Evolutionary conservation across 2,329 filamentous ascomycete genomes (phyloP), one percentile per base, ranked within the genome.

Genomic region (Phaeosphaeriaceae sp.): DNA sequence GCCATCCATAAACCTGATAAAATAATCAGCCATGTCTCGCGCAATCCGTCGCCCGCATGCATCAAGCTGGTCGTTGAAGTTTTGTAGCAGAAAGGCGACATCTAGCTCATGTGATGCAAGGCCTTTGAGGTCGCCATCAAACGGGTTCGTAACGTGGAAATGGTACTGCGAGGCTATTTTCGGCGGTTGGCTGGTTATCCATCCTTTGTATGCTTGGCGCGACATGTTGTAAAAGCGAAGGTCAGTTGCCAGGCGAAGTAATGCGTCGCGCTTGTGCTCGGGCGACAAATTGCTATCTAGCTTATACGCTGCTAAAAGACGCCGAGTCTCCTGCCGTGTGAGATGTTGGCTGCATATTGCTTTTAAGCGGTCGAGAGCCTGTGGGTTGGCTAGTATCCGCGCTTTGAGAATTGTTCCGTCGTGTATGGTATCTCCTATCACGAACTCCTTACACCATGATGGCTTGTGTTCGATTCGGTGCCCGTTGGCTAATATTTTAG

Each of bases 371-470:
- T 44, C 18, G 3, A 65, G 42, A 3, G 54, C 41, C 11, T 53
- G 33, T 5, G 65, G 63, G 2, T 56, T 46, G 9, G 68, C 60
- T 1, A 80, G 64, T 7, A 76, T 57, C n/a, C 64, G 52, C 5
- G 42, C 46, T 50, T 67, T 68, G 3, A 68, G 44, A 9, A 67
- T 37, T 2, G 64, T 64, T 4, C 59, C 65, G 66, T 82, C 79
- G 50, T 77, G 73, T 40, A 73, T 67, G 33, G 75, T 74, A 58
- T 81, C 75, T 4, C 79, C 80, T 20, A 81, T 69, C 5, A 81
- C 66, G 18, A 81, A 57, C 23, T 74, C 70, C 34, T 73, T 67
- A 45, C 76, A 80, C 79, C 79, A 82, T 2, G 55, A 46, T 30
- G 70, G 74, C 4, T 75, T 79, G 20, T 73, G 70, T 26, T 74